These are phyloP conservation scores for Irpex rosettiformis DNA, from an alignment of 1,284 basidiomycete species.

Conservation along the genomic window DNA sequence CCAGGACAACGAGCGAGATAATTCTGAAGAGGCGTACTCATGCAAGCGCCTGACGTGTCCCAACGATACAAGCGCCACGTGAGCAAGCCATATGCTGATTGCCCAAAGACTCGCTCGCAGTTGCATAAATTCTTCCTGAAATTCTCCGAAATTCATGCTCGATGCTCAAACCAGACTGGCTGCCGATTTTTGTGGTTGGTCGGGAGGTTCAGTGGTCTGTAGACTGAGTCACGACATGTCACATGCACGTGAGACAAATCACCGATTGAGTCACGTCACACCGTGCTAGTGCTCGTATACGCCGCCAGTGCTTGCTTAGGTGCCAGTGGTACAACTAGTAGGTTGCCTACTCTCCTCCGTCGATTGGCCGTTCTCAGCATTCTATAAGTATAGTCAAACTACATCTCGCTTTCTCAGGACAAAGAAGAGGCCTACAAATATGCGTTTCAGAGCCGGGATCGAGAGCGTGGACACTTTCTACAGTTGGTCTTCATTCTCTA, in stretches of 20 bases:
- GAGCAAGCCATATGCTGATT: constrained; percentile 7
- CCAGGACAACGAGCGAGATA: constrained; percentile 11
- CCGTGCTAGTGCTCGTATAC: not conserved
- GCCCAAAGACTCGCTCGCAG: constrained; percentile 2
- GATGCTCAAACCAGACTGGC: not conserved
- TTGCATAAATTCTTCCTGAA: constrained; percentile 9
- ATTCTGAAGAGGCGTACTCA: constrained; percentile 7
- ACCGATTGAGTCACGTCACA: not conserved
- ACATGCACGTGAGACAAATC: not conserved
- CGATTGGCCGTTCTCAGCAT: too few species aligned
- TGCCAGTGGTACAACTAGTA: too few species aligned
- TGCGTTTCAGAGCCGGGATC: constrained; percentile 67
- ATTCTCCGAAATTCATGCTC: constrained; percentile 5
- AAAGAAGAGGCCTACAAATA: constrained; percentile 21
- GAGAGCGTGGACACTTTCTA: constrained; percentile 58
- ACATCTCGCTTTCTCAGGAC: not conserved
- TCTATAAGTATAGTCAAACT: too few species aligned
- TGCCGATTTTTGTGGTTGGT: too few species aligned
- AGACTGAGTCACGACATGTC: not conserved
- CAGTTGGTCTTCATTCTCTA: constrained; percentile 37
- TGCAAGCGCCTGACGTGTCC: constrained; percentile 19
- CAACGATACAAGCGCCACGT: constrained; percentile 12
- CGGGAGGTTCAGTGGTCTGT: too few species aligned
- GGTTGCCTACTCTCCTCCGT: too few species aligned
- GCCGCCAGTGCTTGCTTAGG: too few species aligned